A percentile compares a stretch with the other conserved stretches of the same genome.
Conservation (phyloP, 2,329 filamentous ascomycete species). For the Penicillium brasilianum region DNA sequence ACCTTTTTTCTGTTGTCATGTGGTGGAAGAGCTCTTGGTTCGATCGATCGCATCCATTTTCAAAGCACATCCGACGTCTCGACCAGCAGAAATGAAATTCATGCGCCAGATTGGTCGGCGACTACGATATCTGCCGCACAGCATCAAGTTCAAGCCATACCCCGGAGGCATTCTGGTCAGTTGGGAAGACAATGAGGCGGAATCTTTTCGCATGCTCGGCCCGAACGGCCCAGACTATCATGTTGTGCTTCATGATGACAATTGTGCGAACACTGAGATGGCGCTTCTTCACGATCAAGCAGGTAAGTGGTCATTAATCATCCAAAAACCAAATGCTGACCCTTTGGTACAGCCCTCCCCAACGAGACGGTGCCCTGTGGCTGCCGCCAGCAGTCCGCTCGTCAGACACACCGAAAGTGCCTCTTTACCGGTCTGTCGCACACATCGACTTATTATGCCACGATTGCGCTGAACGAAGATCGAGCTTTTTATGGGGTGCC, state of each 20-base stretch:
- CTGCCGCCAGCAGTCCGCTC: neutral
- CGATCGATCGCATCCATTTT: neutral
- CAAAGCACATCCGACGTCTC: neutral
- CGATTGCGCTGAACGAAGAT: neutral
- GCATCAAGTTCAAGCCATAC: neutral
- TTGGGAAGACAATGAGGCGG: neutral
- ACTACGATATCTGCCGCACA: neutral
- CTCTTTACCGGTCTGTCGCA: neutral
- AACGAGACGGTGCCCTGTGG: neutral
- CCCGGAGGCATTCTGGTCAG: neutral
- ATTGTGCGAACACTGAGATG: neutral
- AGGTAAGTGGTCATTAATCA: neutral
- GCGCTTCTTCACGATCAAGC: neutral
- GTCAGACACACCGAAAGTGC: slow-evolving; percentile 1
- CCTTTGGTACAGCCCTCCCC: neutral
- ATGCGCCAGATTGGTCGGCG: neutral
- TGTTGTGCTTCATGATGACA: neutral
- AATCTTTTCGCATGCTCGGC: neutral
- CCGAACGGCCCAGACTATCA: neutral
- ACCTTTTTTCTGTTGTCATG: neutral
- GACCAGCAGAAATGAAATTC: neutral
- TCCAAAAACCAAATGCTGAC: neutral
- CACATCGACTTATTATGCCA: neutral
- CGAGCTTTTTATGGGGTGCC: neutral
- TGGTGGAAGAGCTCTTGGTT: slow-evolving; percentile 2